Conservation (phyloP, 1,284 basidiomycete genomes). For the Phylloporus sp. region DNA sequence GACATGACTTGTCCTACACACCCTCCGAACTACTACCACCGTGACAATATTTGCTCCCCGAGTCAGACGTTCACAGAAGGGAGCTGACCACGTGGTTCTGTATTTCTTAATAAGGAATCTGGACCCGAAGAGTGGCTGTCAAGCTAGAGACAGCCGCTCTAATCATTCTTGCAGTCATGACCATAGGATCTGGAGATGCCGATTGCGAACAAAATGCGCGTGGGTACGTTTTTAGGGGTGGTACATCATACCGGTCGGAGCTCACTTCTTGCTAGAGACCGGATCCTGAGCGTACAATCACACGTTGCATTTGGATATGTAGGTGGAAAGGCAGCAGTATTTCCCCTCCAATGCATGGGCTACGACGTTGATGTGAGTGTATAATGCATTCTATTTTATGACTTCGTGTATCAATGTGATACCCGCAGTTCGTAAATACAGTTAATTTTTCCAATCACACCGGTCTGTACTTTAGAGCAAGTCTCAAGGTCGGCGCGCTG, state of each 20-base stretch:
- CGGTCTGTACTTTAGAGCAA: slow-evolving; percentile 51
- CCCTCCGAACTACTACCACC: too few relatives aligned
- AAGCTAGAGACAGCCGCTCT: background rate
- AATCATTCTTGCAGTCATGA: slow-evolving; percentile 8
- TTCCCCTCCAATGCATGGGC: slow-evolving; percentile 93
- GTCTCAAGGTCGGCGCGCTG: background rate
- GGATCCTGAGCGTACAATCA: slow-evolving; percentile 86
- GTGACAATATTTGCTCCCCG: too few relatives aligned
- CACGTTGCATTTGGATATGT: slow-evolving; percentile 97
- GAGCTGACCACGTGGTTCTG: slow-evolving; percentile 18
- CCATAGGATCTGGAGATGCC: background rate
- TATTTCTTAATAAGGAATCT: slow-evolving; percentile 15
- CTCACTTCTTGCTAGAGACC: slow-evolving; percentile 20
- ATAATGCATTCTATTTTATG: slow-evolving; percentile 24
- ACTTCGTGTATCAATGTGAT: slow-evolving; percentile 1
- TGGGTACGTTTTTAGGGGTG: slow-evolving; percentile 11
- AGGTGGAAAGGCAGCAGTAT: slow-evolving; percentile 93
- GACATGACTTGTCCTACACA: slow-evolving; percentile 27
- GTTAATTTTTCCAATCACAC: slow-evolving; percentile 97
- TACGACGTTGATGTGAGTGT: slow-evolving; percentile 94
- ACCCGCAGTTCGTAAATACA: slow-evolving; percentile 87
- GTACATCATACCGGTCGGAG: slow-evolving; percentile 13
- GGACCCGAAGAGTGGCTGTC: background rate
- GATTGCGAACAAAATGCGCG: background rate
- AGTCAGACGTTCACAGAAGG: too few relatives aligned